Evolutionary conservation across 495 filamentous ascomycete species (phyloP), one percentile per base, ranked within the genome.

Genomic region (Neurospora sp.): DNA sequence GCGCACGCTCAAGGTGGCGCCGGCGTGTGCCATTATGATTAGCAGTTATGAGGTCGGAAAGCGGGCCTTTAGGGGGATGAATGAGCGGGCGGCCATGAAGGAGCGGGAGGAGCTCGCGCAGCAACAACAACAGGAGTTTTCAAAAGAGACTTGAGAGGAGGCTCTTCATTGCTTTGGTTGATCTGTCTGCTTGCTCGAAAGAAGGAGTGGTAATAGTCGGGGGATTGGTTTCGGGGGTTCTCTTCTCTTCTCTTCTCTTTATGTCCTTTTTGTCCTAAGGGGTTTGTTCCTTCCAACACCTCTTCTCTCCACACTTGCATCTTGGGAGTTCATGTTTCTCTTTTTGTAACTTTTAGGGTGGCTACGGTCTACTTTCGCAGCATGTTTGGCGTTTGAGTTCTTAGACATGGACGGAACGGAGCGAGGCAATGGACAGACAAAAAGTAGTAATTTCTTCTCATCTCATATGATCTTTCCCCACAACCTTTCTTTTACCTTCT

Each of bases 21-120:
- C 96, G 2, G 94, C 94, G 16, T 98, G 96, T 82, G 96, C 96
- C n/a, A 98, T 99, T 77, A 99, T 99, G 96, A 99, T 99, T 74
- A 97, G 93, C 72, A 96, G 89, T 72, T 99, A 98, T 77, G 96
- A 99, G 82, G 87, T 98, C 31, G 94, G 96, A 12, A 99, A 99
- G 87, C 91, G 91, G 79, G 91, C 91, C 81, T 95, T 96, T 8
- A 83, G 88, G 72, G 87, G 88, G 27, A 89, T 93, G 71, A 98
- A 99, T 76, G 91, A 95, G 78, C 84, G 88, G 66, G 80, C 83
- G 22, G 69, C 75, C 70, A 73, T 69, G 27, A 78, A 75, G 70
- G n/a, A 75, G 41, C 40, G 74, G 18, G 68, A 68, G 40, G 59
- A 20, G 22, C 53, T 66, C 14, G 53, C 53, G 20, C 42, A 68